Evolutionary conservation across 2,329 filamentous ascomycete species (phyloP).

Genomic region (Penicillium sp.): DNA sequence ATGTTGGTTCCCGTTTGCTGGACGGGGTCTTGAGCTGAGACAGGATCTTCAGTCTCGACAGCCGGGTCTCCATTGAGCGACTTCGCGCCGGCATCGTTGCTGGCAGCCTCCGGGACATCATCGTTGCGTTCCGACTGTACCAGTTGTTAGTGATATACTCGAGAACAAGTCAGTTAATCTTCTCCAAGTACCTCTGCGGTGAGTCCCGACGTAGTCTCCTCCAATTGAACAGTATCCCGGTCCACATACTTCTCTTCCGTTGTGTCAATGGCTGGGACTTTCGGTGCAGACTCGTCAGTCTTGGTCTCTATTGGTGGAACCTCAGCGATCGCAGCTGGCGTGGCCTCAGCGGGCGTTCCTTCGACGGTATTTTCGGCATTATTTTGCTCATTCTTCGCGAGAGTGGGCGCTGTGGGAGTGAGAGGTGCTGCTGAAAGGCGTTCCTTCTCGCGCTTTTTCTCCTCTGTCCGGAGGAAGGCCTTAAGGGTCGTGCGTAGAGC

Average conservation of each 20-base stretch:
- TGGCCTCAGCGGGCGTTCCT: slow-evolving; percentile 20
- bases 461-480: slow-evolving; percentile 83
- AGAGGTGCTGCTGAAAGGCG: slow-evolving; percentile 42
- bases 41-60: not conserved
- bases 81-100: slow-evolving; percentile 10
- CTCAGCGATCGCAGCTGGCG: slow-evolving; percentile 5
- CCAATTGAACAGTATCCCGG: slow-evolving; percentile 1
- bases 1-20: slow-evolving; percentile 20
- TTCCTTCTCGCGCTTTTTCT: slow-evolving; percentile 77
- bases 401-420: slow-evolving; percentile 25
- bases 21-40: not conserved
- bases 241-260: slow-evolving; percentile 6
- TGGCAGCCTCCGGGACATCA: slow-evolving; percentile 7
- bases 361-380: slow-evolving; percentile 16
- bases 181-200: slow-evolving; percentile 18
- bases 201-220: not conserved
- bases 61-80: slow-evolving; percentile 14
- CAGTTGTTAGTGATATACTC: not conserved
- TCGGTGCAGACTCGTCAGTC: slow-evolving; percentile 14
- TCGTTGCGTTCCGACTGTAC: slow-evolving; percentile 8
- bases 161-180: not conserved
- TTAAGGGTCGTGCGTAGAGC: slow-evolving; percentile 87
- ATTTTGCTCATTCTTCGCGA: slow-evolving; percentile 19
- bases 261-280: slow-evolving; percentile 7
- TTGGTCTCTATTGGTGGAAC: slow-evolving; percentile 11